These are phyloP conservation scores for Pistacia integerrima DNA, from an alignment of 345 rosid species.

Conservation along the genomic window DNA sequence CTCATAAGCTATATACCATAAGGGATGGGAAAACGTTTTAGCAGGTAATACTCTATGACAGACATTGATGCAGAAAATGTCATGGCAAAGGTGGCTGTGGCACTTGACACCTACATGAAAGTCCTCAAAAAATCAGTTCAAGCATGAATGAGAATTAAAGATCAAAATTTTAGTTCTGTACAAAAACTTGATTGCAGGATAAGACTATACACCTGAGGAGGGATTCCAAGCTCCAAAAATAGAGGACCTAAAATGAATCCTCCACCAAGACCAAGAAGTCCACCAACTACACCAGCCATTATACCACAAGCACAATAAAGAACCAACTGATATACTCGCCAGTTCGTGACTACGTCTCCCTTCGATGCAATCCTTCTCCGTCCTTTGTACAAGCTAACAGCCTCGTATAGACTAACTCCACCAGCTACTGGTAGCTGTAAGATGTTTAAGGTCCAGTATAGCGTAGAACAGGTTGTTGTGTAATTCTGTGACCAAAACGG, in stretches of 20 bases:
- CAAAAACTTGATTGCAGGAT: too few relatives aligned
- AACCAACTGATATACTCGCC: conserved; percentile 29
- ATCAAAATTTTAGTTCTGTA: too few relatives aligned
- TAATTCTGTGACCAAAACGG: conserved; percentile 31
- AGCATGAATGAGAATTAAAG: too few relatives aligned
- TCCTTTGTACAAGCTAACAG: conserved; percentile 41
- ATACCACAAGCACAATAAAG: conserved; percentile 38
- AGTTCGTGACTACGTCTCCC: conserved; percentile 32
- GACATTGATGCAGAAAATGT: conserved; percentile 49
- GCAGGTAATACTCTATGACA: conserved; percentile 46
- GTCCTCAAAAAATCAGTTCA: too few relatives aligned
- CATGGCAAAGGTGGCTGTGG: conserved; percentile 52
- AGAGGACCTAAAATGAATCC: conserved; percentile 51
- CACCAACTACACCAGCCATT: conserved; percentile 45
- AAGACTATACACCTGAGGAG: conserved; percentile 39
- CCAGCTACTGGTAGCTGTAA: conserved; percentile 44
- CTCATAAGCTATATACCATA: conserved; percentile 30
- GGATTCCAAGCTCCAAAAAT: conserved; percentile 45
- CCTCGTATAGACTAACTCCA: conserved; percentile 39
- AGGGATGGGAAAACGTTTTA: conserved; percentile 52
- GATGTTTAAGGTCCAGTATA: conserved; percentile 40
- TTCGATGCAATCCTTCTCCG: conserved; percentile 36
- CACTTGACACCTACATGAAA: conserved; percentile 41
- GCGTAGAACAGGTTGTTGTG: conserved; percentile 38
- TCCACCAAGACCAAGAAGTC: conserved; percentile 50